phyloP scores from a whole-genome alignment of 371 early-diverging fungal genomes.

The Mortierella sp. region DNA sequence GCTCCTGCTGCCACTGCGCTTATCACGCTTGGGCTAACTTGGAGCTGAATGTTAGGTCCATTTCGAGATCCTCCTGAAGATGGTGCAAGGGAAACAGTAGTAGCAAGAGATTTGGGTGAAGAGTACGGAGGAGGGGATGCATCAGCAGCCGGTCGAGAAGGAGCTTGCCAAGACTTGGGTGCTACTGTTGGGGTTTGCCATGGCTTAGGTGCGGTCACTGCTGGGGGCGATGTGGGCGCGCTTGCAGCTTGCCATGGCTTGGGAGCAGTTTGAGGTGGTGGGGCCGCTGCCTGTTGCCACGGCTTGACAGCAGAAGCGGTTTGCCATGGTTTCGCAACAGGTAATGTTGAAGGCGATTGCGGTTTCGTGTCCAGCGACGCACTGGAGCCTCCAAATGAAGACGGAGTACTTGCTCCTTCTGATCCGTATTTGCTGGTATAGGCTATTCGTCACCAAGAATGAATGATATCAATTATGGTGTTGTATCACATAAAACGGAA shows the following conservation, averaged over 20 bases:
- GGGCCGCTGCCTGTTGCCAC: constrained; percentile 21
- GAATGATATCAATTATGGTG: too few species aligned
- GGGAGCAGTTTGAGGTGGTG: constrained; percentile 27
- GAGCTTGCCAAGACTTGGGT: constrained; percentile 35
- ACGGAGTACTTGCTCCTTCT: constrained; percentile 26
- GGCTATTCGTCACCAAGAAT: too few species aligned
- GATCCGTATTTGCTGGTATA: constrained; percentile 42
- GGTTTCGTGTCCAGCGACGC: constrained; percentile 6
- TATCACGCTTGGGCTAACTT: constrained; percentile 36
- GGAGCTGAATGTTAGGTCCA: constrained; percentile 46
- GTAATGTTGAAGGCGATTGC: constrained; percentile 29
- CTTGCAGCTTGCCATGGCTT: constrained; percentile 33
- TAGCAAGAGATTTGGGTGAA: constrained; percentile 8
- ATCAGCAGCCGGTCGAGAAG: constrained; percentile 4
- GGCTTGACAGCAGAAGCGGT: constrained; percentile 18
- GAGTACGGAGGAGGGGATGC: constrained; percentile 48
- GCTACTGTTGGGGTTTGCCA: constrained; percentile 25
- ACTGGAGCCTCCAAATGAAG: constrained; percentile 19
- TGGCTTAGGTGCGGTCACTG: constrained; percentile 17
- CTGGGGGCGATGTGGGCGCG: constrained; percentile 11
- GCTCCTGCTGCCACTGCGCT: constrained; percentile 47
- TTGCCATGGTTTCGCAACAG: constrained; percentile 33
- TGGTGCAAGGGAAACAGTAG: constrained; percentile 8
- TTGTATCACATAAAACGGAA: too few species aligned
- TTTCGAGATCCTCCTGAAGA: constrained; percentile 10